A percentile compares a stretch with the other conserved stretches of the same genome.
Evolutionary conservation across 768 basidiomycete genomes (phyloP).

Genomic region (Lactarius tabidus): DNA sequence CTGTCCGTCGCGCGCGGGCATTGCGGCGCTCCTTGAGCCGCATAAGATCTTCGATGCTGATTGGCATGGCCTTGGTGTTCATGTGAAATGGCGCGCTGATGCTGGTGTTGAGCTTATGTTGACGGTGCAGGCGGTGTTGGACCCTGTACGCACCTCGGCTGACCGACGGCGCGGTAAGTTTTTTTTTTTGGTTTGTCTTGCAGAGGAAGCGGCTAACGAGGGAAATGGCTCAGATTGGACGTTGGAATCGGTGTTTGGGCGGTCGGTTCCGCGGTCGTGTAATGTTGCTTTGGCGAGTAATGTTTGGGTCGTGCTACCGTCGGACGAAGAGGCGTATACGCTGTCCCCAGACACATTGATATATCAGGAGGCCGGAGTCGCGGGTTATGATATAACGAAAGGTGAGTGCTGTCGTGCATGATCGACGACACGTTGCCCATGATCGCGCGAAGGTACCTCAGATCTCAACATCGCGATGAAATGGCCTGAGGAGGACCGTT

Average conservation of each 20-base stretch:
- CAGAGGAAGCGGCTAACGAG: conserved; percentile 19
- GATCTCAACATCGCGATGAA: conserved; percentile 55
- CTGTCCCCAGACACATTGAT: conserved; percentile 51
- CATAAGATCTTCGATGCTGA: conserved; percentile 85
- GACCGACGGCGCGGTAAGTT: conserved; percentile 52
- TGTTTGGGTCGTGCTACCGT: conserved; percentile 42
- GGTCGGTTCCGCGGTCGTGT: conserved; percentile 58
- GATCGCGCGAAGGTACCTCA: conserved; percentile 19
- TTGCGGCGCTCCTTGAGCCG: conserved; percentile 79
- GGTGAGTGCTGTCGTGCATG: conserved; percentile 37
- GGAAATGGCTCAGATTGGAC: conserved; percentile 61
- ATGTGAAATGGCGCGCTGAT: conserved; percentile 56
- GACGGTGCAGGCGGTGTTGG: conserved; percentile 70
- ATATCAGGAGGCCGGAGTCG: conserved; percentile 33
- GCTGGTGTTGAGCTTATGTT: conserved; percentile 60
- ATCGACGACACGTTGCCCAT: conserved; percentile 10
- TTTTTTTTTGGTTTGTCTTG: neutral
- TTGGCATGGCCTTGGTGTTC: conserved; percentile 85
- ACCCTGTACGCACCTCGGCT: conserved; percentile 61
- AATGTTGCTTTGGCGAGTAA: conserved; percentile 63
- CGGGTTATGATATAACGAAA: conserved; percentile 46
- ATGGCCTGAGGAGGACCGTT: conserved; percentile 49
- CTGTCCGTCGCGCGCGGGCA: conserved; percentile 84
- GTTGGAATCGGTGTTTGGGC: conserved; percentile 62
- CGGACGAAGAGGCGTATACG: conserved; percentile 38